Evolutionary conservation across 73 alveolate genomes (phyloP), one percentile per base, ranked within the genome.

Genomic region (Stentor coeruleus): DNA sequence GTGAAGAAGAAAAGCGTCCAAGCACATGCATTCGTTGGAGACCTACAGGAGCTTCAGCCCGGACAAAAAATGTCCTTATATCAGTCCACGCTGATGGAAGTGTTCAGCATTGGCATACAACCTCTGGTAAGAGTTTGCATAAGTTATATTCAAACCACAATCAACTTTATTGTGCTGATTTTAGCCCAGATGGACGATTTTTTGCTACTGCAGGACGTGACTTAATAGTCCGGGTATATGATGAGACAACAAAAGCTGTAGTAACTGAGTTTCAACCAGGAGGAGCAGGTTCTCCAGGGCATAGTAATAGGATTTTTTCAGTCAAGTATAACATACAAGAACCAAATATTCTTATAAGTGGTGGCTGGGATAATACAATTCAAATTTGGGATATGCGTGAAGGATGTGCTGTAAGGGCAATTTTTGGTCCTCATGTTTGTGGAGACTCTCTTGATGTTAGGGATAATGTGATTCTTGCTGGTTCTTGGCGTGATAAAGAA

Each of bases 81-180:
- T 88, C 98, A 30, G 97, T 94, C 35, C 95, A 94, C 66, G 97
- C 99, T 6, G 97, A 94, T 83, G 99, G 99, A 20, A 85, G 92
- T 81, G 92, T 97, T 35, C 86, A 94, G 80, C 98, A 97, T 87
- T 90, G 97, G 93, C 99, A 97, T 89, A 88, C 98, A 57, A 89
- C 98, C 74, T 91, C 98, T 84, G 99, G 99, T 38, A 97, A 97
- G 76, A 76, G 90, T 58, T 88, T 97, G 59, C 94, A 94, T 82
- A 94, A 97, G 58, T 89, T 97, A 77, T 92, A 87, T 59, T 98
- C 95, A 82, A 98, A 94, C 55, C 86, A 88, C 66, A 92, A 96
- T 59, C 97, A 94, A 74, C 91, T 97, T 49, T 88, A 93, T 87
- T 95, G 99, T 75, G 97, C 93, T 11, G 99, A 97, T 86, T 97